Percentiles rank a stretch among this genome's conserved stretches.
These are phyloP conservation scores for Citrullus amarus DNA, from an alignment of 306 rosid genomes.

Conservation along the genomic window DNA sequence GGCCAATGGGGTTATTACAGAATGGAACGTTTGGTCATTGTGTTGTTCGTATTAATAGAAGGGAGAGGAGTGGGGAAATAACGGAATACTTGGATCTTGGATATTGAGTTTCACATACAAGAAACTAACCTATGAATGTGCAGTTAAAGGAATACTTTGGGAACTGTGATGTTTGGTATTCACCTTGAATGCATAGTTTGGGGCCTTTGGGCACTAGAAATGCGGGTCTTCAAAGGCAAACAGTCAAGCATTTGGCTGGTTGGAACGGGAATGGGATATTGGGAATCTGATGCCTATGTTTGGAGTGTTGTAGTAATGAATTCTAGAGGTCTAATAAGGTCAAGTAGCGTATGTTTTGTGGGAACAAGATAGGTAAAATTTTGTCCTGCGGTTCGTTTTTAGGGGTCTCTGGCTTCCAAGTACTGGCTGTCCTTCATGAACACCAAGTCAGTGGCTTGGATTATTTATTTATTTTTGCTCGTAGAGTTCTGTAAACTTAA, in stretches of 20 bases:
- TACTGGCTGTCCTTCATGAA: neutral
- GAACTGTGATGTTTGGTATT: neutral
- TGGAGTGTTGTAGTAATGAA: neutral
- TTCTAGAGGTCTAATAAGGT: neutral
- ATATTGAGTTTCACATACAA: neutral
- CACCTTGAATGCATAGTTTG: neutral
- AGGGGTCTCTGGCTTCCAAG: neutral
- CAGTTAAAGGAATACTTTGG: neutral
- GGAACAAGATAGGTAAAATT: neutral
- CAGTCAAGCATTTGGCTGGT: neutral
- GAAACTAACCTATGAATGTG: neutral
- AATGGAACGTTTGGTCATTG: neutral
- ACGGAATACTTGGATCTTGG: neutral
- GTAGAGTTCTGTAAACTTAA: neutral
- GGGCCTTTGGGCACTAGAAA: neutral
- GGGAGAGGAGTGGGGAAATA: neutral
- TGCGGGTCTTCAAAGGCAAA: neutral
- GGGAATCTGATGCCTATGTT: neutral
- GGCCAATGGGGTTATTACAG: neutral
- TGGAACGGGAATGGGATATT: neutral
- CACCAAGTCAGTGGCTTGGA: neutral
- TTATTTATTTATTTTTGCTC: neutral
- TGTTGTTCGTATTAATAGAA: neutral
- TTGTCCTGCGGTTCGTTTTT: neutral
- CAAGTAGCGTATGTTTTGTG: neutral